Evolutionary conservation across 2,329 filamentous ascomycete species (phyloP), one percentile per base, ranked within the genome.

Genomic region (Seiridium unicorne): DNA sequence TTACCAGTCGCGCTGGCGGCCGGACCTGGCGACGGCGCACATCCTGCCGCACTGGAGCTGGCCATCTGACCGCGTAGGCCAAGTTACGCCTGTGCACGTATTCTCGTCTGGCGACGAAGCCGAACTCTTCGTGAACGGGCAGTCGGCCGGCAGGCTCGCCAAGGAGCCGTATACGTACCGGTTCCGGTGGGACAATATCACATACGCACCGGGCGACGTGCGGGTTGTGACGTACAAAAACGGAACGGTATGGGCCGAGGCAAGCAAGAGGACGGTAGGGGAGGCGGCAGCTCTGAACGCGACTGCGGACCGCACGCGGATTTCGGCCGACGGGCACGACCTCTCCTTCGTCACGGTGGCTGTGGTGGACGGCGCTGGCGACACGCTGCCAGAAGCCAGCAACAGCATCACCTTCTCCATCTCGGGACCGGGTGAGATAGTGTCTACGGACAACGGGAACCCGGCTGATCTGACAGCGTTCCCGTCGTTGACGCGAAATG

Each of bases 41-140:
- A 79, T 85, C 18, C 74, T 85, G 0, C 83, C 83, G 2, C 83
- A 85, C 65, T 85, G 83, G 83, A 84, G 74, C 13, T 86, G 81
- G 80, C 77, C 80, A 0, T 26, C 18, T 26, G 76, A 78, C 13
- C 71, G 81, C 0, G 73, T 74, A 0, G 79, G 80, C 1, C 62
- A 77, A 59, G 72, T 78, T 1, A 85, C 82, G 3, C 83, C 82
- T 0, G 81, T 85, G 0, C 82, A 85, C 63, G 81, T 84, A 0
- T 84, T 83, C 63, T 76, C 81, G 0, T 71, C 77, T 1, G 82
- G 72, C 3, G 80, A 84, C 62, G 80, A 83, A 64, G 83, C 81
- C 3, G 82, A 85, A 70, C 69, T 85, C 2, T 85, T 84, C 61
- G 64, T 85, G 10, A 85, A 84, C 57, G 80, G 78, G 3, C 64